These are phyloP conservation scores for Lichtheimia ornata DNA, from an alignment of 371 early-diverging fungal species.

Conservation along the genomic window DNA sequence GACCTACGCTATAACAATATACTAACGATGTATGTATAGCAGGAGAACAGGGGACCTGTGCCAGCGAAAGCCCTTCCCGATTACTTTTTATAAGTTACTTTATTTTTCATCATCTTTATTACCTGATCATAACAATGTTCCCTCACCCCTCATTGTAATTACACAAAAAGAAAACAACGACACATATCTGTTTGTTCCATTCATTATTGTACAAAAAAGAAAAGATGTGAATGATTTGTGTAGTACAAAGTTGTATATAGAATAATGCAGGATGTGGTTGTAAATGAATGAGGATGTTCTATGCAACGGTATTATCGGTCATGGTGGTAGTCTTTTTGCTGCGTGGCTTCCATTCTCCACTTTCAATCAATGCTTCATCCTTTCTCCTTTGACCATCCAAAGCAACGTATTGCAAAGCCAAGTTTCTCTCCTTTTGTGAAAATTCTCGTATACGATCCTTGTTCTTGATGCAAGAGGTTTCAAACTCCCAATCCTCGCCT, in stretches of 20 bases:
- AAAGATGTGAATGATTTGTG: background rate
- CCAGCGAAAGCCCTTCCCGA: constrained; percentile 86
- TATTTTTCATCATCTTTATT: background rate
- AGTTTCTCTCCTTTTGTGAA: constrained; percentile 13
- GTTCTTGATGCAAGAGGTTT: constrained; percentile 32
- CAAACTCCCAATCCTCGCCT: constrained; percentile 39
- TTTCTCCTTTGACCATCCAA: constrained; percentile 22
- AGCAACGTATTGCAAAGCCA: constrained; percentile 19
- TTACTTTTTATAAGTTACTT: constrained; percentile 77
- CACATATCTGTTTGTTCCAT: background rate
- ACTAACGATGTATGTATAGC: constrained; percentile 19
- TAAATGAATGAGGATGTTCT: background rate
- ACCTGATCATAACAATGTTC: background rate
- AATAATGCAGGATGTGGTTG: background rate
- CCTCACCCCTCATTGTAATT: background rate
- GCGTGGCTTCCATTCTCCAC: constrained; percentile 19
- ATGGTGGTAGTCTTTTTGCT: background rate
- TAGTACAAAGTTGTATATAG: background rate
- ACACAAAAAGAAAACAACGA: background rate
- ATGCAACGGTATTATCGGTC: constrained; percentile 2
- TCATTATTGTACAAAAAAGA: background rate
- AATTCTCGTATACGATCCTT: constrained; percentile 26
- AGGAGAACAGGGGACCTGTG: constrained; percentile 78
- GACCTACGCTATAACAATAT: background rate
- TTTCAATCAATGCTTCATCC: constrained; percentile 20